These are phyloP conservation scores for Sporothrix luriei DNA, from an alignment of 2,329 filamentous ascomycete species.

Conservation along the genomic window DNA sequence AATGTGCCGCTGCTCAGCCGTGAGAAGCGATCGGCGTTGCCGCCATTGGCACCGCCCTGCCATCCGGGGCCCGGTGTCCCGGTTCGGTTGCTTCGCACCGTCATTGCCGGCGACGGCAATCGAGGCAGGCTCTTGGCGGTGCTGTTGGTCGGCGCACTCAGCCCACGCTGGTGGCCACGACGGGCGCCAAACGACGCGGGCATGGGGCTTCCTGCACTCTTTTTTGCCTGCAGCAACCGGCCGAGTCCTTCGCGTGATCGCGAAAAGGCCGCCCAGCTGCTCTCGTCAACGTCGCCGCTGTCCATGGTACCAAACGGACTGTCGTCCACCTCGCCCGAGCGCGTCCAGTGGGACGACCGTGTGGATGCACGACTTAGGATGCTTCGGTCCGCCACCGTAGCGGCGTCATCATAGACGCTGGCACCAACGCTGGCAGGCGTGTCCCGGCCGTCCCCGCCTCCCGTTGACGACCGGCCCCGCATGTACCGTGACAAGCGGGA, in stretches of 20 bases:
- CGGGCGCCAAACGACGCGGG: neutral
- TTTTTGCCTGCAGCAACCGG: slow-evolving; percentile 8
- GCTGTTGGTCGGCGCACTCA: slow-evolving; percentile 9
- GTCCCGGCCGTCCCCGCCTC: slow-evolving; percentile 10
- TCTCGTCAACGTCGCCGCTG: slow-evolving; percentile 11
- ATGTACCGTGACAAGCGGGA: slow-evolving; percentile 34
- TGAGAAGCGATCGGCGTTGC: slow-evolving; percentile 26
- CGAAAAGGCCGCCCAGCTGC: slow-evolving; percentile 35
- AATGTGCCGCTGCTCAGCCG: slow-evolving; percentile 35
- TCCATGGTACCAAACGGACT: slow-evolving; percentile 19
- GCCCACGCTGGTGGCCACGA: slow-evolving; percentile 8
- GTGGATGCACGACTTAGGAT: slow-evolving; percentile 28
- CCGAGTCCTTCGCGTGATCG: slow-evolving; percentile 27
- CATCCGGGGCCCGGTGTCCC: neutral
- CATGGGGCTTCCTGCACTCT: neutral
- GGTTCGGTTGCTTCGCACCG: slow-evolving; percentile 18
- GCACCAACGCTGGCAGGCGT: neutral
- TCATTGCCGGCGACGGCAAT: slow-evolving; percentile 19
- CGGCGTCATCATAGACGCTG: slow-evolving; percentile 21
- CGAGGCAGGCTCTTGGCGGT: neutral
- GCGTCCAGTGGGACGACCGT: slow-evolving; percentile 35
- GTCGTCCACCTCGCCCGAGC: slow-evolving; percentile 26
- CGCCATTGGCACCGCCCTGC: slow-evolving; percentile 9
- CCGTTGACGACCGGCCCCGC: slow-evolving; percentile 15
- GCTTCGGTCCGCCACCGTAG: slow-evolving; percentile 11